Evolutionary conservation across 169 alveolate genomes (phyloP).

Genomic region (Eimeria zaria): DNA sequence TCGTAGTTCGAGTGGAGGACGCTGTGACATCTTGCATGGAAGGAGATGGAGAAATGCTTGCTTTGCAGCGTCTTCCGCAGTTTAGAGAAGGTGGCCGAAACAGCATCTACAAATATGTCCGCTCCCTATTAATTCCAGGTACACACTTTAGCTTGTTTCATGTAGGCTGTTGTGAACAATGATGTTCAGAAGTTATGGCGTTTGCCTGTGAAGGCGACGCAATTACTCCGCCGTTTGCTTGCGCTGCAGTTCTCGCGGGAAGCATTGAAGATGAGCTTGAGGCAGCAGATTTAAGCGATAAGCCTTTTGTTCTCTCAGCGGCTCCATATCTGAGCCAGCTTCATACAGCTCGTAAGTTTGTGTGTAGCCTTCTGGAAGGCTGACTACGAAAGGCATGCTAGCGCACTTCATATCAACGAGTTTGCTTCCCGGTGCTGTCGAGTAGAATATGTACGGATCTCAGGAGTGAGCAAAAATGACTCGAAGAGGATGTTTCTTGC

Average conservation of each 20-base stretch:
- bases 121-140: slow-evolving; percentile 63
- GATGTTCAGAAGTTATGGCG: too few relatives aligned
- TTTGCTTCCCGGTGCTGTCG: neutral
- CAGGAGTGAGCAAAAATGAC: neutral
- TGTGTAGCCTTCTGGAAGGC: neutral
- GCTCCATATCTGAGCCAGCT: slow-evolving; percentile 35
- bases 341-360: slow-evolving; percentile 25
- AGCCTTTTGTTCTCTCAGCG: slow-evolving; percentile 23
- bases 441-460: neutral
- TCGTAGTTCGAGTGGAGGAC: slow-evolving; percentile 54
- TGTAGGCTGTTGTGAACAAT: neutral
- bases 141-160: neutral
- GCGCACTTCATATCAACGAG: neutral
- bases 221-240: neutral
- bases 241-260: slow-evolving; percentile 23
- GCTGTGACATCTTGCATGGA: slow-evolving; percentile 38
- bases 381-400: neutral
- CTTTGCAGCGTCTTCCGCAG: slow-evolving; percentile 45
- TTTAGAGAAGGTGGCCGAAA: slow-evolving; percentile 17
- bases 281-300: neutral
- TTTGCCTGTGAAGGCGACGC: neutral
- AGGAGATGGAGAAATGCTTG: slow-evolving; percentile 70
- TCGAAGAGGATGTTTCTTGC: neutral
- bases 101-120: slow-evolving; percentile 36
- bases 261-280: slow-evolving; percentile 20